Base-by-base conservation (phyloP, 202 grass and related monocot species). In the Miscanthus sacchariflorus region DNA sequence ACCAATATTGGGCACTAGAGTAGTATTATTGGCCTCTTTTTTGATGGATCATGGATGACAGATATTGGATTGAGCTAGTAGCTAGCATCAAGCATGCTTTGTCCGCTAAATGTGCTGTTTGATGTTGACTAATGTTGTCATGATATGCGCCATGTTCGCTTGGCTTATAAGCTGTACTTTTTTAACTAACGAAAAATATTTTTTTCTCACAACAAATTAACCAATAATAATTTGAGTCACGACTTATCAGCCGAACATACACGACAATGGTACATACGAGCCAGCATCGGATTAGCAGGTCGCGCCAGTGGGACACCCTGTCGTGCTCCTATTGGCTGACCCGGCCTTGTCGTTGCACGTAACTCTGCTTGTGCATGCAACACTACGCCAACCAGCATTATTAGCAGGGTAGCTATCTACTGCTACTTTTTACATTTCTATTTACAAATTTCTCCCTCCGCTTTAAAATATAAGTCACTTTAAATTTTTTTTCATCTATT, bases 51-150 rank as follows among this genome's bases (percentile, higher is more conserved):
- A 30, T 5, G 8, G 28, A 19, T n/a, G 18, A n/a, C 19, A 58
- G 54, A 61, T 40, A 43, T 45, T 91, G 76, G 89, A 84, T 61
- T 80, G 56, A 23, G 18, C 54, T 59, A 59, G 19, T n/a, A 59
- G 54, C 19, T 58, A 84, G 30, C 30, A 63, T 46, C 58, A 75
- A 67, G 72, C 64, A 76, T 85, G 70, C 39, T 76, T 77, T 56
- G 82, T 84, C 40, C 52, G 49, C 50, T 43, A 71, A 77, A 80
- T 85, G 33, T 82, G 78, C 43, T 74, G 72, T 56, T 85, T 38
- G 82, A 91, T 5, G 36, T 18, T 17, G 86, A 91, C 82, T 71
- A 81, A 35, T 91, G 90, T 67, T 35, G 72, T 76, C 72, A n/a
- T 81, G 82, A 91, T 88, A 73, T 61, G n/a, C n/a, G n/a, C n/a